Evolutionary conservation across 2,329 filamentous ascomycete genomes (phyloP), one percentile per base, ranked within the genome.

Genomic region (Phyllosticta citrichinensis): DNA sequence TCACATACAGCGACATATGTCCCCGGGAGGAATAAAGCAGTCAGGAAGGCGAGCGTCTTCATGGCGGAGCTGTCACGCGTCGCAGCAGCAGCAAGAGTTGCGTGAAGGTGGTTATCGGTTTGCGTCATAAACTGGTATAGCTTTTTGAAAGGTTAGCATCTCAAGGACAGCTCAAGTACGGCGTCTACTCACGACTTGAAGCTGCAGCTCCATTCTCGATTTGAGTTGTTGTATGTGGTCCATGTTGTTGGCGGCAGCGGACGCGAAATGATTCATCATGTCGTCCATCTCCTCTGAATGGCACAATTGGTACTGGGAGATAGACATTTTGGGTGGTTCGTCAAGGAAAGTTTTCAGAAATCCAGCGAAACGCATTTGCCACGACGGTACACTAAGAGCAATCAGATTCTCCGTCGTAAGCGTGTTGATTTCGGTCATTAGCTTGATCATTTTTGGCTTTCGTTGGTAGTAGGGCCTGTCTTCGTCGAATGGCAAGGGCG

Each of bases 21-120:
- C 0, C 70, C 74, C 2, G 76, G 75, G 1, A 76, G 70, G 62
- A 77, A 77, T 2, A 71, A 62, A 64, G 76, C 74, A 35, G 74
- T 76, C 59, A 77, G 67, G 2, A 75, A 65, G 1, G 75, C 72
- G 19, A 77, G 71, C 3, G 70, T 71, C 55, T 73, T 71, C 73
- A 77, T 76, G 12, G 70, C 69, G 1, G 68, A 66, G 59, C 70
- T 72, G 56, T 74, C 72, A 33, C 66, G 63, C 58, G 68, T 71
- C 1, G 67, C 63, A 1, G 64, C 62, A 12, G 58, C 58, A 5
- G 65, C 63, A 24, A 67, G 64, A 35, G 58, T 58, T 8, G 63
- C 57, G 22, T 54, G 63, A 25, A 66, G 59, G 17, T 57, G 54
- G 35, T 64, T 65, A 30, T 65, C 64, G 27, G 63, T 62, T 58